Evolutionary conservation across 371 early-diverging fungal genomes (phyloP).

Genomic region (Rhizopus delemar): DNA sequence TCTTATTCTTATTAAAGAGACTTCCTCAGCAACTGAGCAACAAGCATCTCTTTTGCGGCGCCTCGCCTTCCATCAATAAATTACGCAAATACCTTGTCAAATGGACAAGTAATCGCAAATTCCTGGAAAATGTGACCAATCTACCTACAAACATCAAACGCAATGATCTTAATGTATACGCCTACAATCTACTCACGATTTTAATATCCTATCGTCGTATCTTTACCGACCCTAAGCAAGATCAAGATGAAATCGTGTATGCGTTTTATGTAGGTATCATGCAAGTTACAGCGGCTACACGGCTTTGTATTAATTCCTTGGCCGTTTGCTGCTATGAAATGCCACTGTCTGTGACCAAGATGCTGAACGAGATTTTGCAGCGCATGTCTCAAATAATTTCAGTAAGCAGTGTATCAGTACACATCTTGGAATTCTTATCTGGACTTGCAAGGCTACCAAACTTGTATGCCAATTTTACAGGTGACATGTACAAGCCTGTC

Average conservation of each 20-base stretch:
- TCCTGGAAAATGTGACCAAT: slow-evolving; percentile 52
- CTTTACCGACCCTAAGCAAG: slow-evolving; percentile 58
- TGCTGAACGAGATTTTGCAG: slow-evolving; percentile 70
- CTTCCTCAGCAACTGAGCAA: slow-evolving; percentile 71
- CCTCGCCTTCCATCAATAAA: slow-evolving; percentile 51
- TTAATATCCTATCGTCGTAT: slow-evolving; percentile 77
- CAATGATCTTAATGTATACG: slow-evolving; percentile 64
- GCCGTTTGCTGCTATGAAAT: slow-evolving; percentile 82
- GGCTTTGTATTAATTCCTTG: slow-evolving; percentile 83
- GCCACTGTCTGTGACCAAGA: slow-evolving; percentile 75
- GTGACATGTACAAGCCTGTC: slow-evolving; percentile 82
- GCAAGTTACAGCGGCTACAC: slow-evolving; percentile 71
- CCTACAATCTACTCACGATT: slow-evolving; percentile 69
- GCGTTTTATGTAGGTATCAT: slow-evolving; percentile 80
- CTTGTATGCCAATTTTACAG: slow-evolving; percentile 81
- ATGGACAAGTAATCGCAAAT: slow-evolving; percentile 54
- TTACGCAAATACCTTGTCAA: slow-evolving; percentile 58
- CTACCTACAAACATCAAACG: slow-evolving; percentile 60
- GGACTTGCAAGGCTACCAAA: slow-evolving; percentile 80
- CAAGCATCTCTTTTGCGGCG: slow-evolving; percentile 71
- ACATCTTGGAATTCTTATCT: slow-evolving; percentile 89
- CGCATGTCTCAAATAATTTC: slow-evolving; percentile 86
- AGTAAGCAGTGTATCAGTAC: slow-evolving; percentile 76
- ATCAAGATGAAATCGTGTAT: slow-evolving; percentile 75
- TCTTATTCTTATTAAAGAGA: slow-evolving; percentile 61